These are phyloP conservation scores for Cercophora samala DNA, from an alignment of 495 filamentous ascomycete genomes.

Conservation along the genomic window DNA sequence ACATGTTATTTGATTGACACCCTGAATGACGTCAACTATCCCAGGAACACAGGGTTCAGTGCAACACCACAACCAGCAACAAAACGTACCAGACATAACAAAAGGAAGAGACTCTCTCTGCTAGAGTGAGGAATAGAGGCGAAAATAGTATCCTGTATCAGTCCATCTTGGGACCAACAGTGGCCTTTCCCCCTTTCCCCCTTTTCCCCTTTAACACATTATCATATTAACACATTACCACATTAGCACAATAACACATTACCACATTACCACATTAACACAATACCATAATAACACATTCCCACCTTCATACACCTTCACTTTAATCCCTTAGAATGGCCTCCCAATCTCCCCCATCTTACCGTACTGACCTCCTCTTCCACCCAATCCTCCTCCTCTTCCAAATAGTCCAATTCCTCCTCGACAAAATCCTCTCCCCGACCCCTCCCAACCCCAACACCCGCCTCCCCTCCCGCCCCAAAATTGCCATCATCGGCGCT, in stretches of 20 bases:
- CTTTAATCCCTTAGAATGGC: background rate
- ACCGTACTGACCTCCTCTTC: constrained; percentile 17
- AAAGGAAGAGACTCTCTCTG: background rate
- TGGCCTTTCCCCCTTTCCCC: too few relatives aligned
- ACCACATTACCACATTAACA: too few relatives aligned
- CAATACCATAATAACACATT: too few relatives aligned
- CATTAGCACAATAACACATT: too few relatives aligned
- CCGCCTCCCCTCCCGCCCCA: constrained; percentile 51
- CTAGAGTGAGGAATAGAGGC: background rate
- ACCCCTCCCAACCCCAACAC: constrained; percentile 58
- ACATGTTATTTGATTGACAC: background rate
- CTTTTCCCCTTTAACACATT: too few relatives aligned
- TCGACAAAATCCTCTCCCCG: constrained; percentile 66
- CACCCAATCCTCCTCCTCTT: constrained; percentile 60
- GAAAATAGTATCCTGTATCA: background rate
- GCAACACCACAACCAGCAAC: background rate
- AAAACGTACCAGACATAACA: background rate
- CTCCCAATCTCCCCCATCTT: background rate
- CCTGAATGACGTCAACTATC: background rate
- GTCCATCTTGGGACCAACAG: background rate
- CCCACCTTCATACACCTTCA: too few relatives aligned
- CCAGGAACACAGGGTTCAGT: background rate
- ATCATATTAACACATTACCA: too few relatives aligned
- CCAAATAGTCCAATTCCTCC: constrained; percentile 61
- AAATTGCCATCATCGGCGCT: constrained; percentile 78